A percentile compares a stretch with the other conserved stretches of the same genome.
Conservation (phyloP, 148 eudicot species). For the Limonium bicolor region DNA sequence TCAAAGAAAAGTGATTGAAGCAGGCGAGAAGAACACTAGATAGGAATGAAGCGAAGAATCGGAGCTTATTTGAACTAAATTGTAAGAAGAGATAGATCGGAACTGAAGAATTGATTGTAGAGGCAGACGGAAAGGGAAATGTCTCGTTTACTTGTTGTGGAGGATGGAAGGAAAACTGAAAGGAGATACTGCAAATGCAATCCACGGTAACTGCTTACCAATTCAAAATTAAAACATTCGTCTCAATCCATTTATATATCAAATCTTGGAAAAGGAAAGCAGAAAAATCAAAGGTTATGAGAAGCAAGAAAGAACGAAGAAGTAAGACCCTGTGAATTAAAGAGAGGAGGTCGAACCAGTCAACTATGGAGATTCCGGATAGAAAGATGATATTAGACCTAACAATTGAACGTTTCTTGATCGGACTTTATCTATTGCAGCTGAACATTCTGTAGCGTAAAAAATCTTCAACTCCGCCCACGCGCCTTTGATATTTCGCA, state of each 20-base stretch:
- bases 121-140: background rate
- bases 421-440: too few species aligned
- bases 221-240: background rate
- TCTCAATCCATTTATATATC: background rate
- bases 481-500: too few species aligned
- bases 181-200: too few species aligned
- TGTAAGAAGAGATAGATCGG: background rate
- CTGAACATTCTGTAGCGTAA: too few species aligned
- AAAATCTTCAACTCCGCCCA: too few species aligned
- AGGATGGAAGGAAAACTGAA: background rate
- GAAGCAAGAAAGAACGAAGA: conserved; percentile 12
- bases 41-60: background rate
- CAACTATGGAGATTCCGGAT: too few species aligned
- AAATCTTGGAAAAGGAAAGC: background rate
- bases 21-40: background rate
- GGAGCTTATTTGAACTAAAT: background rate
- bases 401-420: too few species aligned
- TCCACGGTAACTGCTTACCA: too few species aligned
- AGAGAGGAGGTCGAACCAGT: too few species aligned
- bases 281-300: conserved; percentile 10
- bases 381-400: too few species aligned
- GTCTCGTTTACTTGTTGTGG: background rate
- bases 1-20: background rate
- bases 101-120: background rate
- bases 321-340: conserved; percentile 20